A percentile compares a stretch with the other conserved stretches of the same genome.
Evolutionary conservation across 805 yeast species (phyloP).

Genomic region (Yamadazyma sp.): DNA sequence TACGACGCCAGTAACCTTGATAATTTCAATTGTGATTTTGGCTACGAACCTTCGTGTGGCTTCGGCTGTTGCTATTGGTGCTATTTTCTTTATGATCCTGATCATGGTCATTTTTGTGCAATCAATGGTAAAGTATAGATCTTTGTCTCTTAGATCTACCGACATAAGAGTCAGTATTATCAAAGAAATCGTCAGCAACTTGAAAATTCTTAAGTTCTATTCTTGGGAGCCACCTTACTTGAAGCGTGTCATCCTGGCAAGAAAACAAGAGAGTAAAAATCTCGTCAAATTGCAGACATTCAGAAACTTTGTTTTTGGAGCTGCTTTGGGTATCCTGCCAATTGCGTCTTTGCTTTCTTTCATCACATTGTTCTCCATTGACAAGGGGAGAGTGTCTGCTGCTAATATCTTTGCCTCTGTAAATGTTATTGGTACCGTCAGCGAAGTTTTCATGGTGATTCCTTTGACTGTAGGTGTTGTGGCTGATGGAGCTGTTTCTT

Average conservation of each 20-base stretch:
- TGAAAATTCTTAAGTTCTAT: constrained; percentile 81
- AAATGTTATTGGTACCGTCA: constrained; percentile 59
- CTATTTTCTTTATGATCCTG: constrained; percentile 50
- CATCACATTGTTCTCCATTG: constrained; percentile 34
- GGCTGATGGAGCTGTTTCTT: constrained; percentile 63
- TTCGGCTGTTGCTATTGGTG: constrained; percentile 65
- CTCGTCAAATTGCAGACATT: constrained; percentile 62
- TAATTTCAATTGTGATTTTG: constrained; percentile 61
- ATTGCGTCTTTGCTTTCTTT: constrained; percentile 63
- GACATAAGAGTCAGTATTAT: constrained; percentile 73
- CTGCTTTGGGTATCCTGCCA: constrained; percentile 64
- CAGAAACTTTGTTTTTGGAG: constrained; percentile 60
- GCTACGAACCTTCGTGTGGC: constrained; percentile 68
- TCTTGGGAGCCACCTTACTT: constrained; percentile 88
- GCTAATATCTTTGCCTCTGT: constrained; percentile 70
- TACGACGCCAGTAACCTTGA: constrained; percentile 61
- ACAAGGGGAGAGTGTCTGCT: constrained; percentile 40
- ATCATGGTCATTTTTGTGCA: constrained; percentile 44
- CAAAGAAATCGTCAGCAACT: constrained; percentile 72
- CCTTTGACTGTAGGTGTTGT: constrained; percentile 68
- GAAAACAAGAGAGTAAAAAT: constrained; percentile 59
- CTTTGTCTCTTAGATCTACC: constrained; percentile 56
- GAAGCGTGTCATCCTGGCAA: constrained; percentile 49
- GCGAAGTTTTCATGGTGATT: constrained; percentile 59
- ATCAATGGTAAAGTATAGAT: constrained; percentile 51